Conservation (phyloP, 148 eudicot species). For the Agrostemma githago region DNA sequence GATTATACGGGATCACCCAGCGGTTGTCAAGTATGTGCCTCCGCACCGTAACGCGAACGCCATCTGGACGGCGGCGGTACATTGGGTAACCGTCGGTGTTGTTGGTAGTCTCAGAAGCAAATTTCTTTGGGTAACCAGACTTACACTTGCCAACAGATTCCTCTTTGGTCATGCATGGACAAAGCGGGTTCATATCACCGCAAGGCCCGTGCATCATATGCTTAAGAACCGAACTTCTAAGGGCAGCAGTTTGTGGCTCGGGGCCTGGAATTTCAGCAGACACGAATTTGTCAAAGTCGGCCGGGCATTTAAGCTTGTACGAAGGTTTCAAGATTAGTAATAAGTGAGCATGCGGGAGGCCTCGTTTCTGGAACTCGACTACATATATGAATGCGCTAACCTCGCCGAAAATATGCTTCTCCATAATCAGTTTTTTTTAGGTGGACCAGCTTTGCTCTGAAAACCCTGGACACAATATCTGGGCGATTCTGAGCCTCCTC, state of each 20-base stretch:
- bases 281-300: not conserved
- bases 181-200: no score
- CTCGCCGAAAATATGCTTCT: not conserved
- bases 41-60: not conserved
- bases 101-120: not conserved
- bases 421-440: not conserved
- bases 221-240: no score
- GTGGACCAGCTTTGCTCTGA: not conserved
- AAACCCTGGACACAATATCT: not conserved
- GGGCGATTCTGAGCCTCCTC: not conserved
- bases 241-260: not conserved
- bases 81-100: not conserved
- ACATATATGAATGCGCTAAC: not conserved
- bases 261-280: not conserved
- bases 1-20: not conserved
- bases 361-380: no score
- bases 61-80: not conserved
- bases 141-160: not conserved
- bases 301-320: not conserved
- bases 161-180: not conserved
- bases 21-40: not conserved
- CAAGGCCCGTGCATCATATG: no score
- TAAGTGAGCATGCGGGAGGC: not conserved
- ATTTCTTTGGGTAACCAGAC: not conserved
- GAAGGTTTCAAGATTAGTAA: not conserved